Evolutionary conservation across 129 eudicot genomes (phyloP), one percentile per base, ranked within the genome.

Genomic region (Oenanthe sinensis): DNA sequence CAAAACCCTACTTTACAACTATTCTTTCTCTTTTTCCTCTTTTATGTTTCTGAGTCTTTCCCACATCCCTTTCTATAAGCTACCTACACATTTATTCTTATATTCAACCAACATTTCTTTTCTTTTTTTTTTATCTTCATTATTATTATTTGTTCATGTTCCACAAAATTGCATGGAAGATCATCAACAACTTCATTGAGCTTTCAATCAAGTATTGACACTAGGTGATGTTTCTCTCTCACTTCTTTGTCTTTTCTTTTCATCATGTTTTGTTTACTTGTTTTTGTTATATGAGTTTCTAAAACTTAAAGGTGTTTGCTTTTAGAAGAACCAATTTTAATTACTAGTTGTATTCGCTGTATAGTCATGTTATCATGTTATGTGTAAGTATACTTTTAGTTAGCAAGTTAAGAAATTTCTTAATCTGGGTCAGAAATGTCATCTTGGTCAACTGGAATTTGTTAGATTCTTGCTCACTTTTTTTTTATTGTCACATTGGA

Each of bases 111-210:
- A n/a, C 9, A 72, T 26, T 40, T 72, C 37, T n/a, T n/a, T n/a
- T n/a, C n/a, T n/a, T n/a, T n/a, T 7, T 68, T 70, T 22, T 7
- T 68, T 70, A 8, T 20, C 28, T 8, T 26, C 49, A 42, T 22
- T 73, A 8, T 43, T 12, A 14, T 39, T 13, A 16, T 36, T 19
- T 19, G 6, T 12, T n/a, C 11, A 2, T 58, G 15, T 42, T 72
- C 76, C 50, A 9, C 17, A 71, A 10, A 40, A 22, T 42, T 12
- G 52, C 14, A 73, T 73, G 54, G 28, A 43, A 40, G 37, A 44
- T 73, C 37, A 44, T 44, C 54, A 44, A 11, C 15, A 44, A 43
- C 54, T 73, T 73, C 55, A 39, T 73, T 73, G 76, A 73, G 55
- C 76, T 73, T 44, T 44, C 52, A 15, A n/a, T 42, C 52, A 73